A percentile compares a stretch with the other conserved stretches of the same genome.
Evolutionary conservation across 2,329 filamentous ascomycete genomes (phyloP).

Genomic region (Penicillium expansum): DNA sequence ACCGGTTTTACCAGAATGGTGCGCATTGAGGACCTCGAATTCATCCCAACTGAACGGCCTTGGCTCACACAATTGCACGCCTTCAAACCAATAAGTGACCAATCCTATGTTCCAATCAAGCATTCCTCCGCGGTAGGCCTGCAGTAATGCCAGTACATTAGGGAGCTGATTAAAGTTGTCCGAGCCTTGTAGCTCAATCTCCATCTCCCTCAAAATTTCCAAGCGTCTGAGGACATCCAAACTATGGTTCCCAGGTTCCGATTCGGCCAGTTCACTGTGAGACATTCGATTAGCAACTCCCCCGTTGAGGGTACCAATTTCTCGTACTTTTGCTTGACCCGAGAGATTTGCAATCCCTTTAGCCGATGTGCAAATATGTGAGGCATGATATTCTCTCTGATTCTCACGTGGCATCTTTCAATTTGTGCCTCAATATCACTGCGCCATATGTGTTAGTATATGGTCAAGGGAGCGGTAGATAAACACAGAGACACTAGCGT

Average conservation of each 20-base stretch:
- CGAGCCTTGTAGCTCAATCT: background rate
- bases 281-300: background rate
- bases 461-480: background rate
- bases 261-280: background rate
- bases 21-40: background rate
- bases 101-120: background rate
- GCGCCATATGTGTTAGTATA: background rate
- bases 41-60: conserved; percentile 6
- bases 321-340: background rate
- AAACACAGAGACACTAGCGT: background rate
- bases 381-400: conserved; percentile 1
- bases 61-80: conserved; percentile 6
- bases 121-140: background rate
- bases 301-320: too few species aligned
- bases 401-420: background rate
- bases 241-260: background rate
- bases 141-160: background rate
- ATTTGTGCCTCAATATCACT: conserved; percentile 2
- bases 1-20: background rate
- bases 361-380: background rate
- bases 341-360: background rate
- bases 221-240: background rate
- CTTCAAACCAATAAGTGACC: conserved; percentile 9
- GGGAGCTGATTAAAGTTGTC: background rate
- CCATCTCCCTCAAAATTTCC: background rate